These are phyloP conservation scores for Trichoderma sp. DNA, from an alignment of 2,329 filamentous ascomycete genomes.

Conservation along the genomic window DNA sequence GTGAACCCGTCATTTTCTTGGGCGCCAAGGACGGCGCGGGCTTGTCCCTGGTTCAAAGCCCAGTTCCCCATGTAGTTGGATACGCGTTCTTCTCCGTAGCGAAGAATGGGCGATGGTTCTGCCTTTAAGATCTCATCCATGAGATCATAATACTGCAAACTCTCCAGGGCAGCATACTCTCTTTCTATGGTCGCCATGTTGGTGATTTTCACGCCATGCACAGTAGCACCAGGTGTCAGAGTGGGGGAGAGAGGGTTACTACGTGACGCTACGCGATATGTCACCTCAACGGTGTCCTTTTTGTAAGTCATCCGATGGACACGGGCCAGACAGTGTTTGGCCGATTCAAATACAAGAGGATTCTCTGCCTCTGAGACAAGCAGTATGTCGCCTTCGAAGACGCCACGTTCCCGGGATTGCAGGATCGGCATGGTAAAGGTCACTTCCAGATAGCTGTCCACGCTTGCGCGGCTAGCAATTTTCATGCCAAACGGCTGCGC, in stretches of 20 bases:
- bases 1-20: slow-evolving; percentile 97
- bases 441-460: slow-evolving; percentile 91
- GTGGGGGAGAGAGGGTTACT: slow-evolving; percentile 62
- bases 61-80: slow-evolving; percentile 73
- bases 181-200: slow-evolving; percentile 94
- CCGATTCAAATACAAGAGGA: slow-evolving; percentile 65
- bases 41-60: slow-evolving; percentile 83
- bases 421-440: slow-evolving; percentile 75
- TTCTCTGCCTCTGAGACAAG: slow-evolving; percentile 74
- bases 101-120: slow-evolving; percentile 84
- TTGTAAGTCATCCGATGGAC: slow-evolving; percentile 80
- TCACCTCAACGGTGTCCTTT: slow-evolving; percentile 77
- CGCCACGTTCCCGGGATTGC: slow-evolving; percentile 69
- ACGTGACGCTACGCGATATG: slow-evolving; percentile 75
- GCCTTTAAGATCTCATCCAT: slow-evolving; percentile 89
- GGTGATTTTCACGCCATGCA: slow-evolving; percentile 80
- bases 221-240: slow-evolving; percentile 67
- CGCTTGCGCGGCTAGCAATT: slow-evolving; percentile 81
- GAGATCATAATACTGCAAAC: slow-evolving; percentile 91
- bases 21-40: slow-evolving; percentile 87
- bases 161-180: slow-evolving; percentile 89
- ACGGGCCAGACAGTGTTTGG: slow-evolving; percentile 82
- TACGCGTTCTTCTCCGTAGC: slow-evolving; percentile 74
- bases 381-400: slow-evolving; percentile 86
- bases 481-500: slow-evolving; percentile 84